Percentiles rank a stretch among this genome's conserved stretches.
Conservation (phyloP, 75 land plant genomes). For the Larix kaempferi region DNA sequence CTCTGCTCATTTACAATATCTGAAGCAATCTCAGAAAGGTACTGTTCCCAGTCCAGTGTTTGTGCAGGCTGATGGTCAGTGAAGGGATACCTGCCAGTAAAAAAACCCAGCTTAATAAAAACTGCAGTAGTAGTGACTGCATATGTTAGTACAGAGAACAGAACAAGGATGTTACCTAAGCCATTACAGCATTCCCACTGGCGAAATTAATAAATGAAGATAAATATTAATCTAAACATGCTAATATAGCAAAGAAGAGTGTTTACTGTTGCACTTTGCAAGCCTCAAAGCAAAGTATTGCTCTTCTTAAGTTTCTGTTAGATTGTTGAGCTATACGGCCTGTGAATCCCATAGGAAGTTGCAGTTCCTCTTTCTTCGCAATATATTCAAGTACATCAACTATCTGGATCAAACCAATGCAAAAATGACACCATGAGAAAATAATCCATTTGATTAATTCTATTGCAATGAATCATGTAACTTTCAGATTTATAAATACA, state of each 20-base stretch:
- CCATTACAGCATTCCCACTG: not conserved
- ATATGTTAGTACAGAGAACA: not conserved
- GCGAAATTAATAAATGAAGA: not conserved
- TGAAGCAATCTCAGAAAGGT: constrained; percentile 81
- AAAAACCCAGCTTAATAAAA: constrained; percentile 2
- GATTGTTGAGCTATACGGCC: constrained; percentile 80
- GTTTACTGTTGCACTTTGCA: constrained; percentile 94
- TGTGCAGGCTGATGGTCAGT: constrained; percentile 70
- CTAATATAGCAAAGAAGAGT: not conserved
- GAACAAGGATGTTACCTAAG: not conserved
- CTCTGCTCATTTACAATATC: constrained; percentile 97
- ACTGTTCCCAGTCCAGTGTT: constrained; percentile 95
- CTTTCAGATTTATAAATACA: not conserved
- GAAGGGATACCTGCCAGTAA: constrained; percentile 75
- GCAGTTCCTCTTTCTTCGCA: constrained; percentile 86
- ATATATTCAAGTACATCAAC: constrained; percentile 73
- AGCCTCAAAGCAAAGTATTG: constrained; percentile 86
- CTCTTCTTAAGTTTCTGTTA: constrained; percentile 83
- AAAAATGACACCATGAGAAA: not conserved
- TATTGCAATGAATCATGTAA: not conserved
- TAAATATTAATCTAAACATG: constrained; percentile 6
- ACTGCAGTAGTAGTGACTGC: not conserved
- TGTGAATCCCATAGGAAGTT: constrained; percentile 73
- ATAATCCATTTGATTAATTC: not conserved
- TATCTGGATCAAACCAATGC: constrained; percentile 44